Base-by-base conservation (phyloP, 768 basidiomycete genomes). In the Naganishia friedmannii region DNA sequence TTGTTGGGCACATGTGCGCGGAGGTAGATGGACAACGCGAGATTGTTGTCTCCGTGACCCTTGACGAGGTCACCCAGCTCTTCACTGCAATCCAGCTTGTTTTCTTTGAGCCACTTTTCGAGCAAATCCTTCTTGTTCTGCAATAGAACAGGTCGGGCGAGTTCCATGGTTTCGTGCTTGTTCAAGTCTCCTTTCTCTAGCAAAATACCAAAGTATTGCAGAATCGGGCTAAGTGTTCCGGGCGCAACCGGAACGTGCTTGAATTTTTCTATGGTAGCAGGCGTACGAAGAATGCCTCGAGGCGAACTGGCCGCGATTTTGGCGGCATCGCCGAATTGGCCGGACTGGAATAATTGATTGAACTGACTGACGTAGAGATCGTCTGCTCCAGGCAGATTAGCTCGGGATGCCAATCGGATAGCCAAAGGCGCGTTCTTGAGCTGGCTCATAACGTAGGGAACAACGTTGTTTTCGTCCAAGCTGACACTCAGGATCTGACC, bases 21-120 rank as follows among this genome's bases (percentile, higher is more conserved):
- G 29, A 99, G 88, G 79, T 99, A 99, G 68, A 99, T 93, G 72
- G 93, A 95, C 56, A 99, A 86, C 13, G 96, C 96, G 68, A 99
- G 87, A 0, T 93, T 97, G 90, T 97, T 91, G 80, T 99, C 96
- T 17, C 66, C 71, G 80, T 93, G 88, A 23, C 89, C 81, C 39
- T 96, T 89, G 66, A 98, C 95, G 68, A 98, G 90, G 78, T 99
- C 95, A 46, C 96, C 96, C 29, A 99, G 88, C 80, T 99, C 95
- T 82, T 99, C 96, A 75, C 91, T 93, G 83, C 96, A 99, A 68
- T 95, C 94, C 66, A 99, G 88, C 88, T 98, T 99, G 84, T 96
- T 97, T 85, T 99, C 96, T 83, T 99, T 99, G 72, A 99, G 83
- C 96, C 96, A 99, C 77, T 98, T 98, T 84, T 99, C 96, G 19